A percentile compares a stretch with the other conserved stretches of the same genome.
Conservation (phyloP, 2,329 filamentous ascomycete species). For the Byssochlamys sp. region DNA sequence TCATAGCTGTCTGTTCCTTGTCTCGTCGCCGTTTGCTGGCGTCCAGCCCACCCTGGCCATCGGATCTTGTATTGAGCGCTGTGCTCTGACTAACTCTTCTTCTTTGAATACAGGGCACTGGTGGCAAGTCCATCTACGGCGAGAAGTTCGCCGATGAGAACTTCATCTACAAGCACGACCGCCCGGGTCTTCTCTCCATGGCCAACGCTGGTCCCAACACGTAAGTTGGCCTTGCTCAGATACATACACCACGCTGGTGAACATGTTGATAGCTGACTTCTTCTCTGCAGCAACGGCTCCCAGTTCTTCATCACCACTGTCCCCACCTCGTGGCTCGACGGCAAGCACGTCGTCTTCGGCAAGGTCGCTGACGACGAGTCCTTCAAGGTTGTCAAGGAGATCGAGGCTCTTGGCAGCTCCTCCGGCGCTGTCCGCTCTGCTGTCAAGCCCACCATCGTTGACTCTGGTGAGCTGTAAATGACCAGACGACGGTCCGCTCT, state of each 20-base stretch:
- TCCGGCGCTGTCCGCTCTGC: conserved; percentile 44
- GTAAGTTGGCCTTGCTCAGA: conserved; percentile 32
- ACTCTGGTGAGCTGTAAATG: conserved; percentile 39
- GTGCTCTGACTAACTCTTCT: not conserved
- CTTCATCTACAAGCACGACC: conserved; percentile 65
- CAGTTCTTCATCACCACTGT: conserved; percentile 67
- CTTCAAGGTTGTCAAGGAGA: conserved; percentile 47
- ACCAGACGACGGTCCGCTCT: not conserved
- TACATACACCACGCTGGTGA: not conserved
- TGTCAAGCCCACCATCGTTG: conserved; percentile 47
- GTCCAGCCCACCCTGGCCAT: not conserved
- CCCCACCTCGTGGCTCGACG: conserved; percentile 56
- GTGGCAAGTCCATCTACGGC: conserved; percentile 88
- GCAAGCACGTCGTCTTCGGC: conserved; percentile 62
- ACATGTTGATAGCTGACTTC: conserved; percentile 1
- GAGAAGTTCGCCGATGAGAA: conserved; percentile 93
- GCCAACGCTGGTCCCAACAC: conserved; percentile 94
- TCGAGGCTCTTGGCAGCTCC: conserved; percentile 50
- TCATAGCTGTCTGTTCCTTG: not conserved
- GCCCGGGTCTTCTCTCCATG: conserved; percentile 79
- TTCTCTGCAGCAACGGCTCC: conserved; percentile 51
- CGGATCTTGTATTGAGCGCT: not conserved
- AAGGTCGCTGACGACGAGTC: conserved; percentile 49
- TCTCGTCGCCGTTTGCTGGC: not conserved
- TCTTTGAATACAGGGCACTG: conserved; percentile 56